Evolutionary conservation across 2,329 filamentous ascomycete genomes (phyloP), one percentile per base, ranked within the genome.

Genomic region (Myriangium duriaei): DNA sequence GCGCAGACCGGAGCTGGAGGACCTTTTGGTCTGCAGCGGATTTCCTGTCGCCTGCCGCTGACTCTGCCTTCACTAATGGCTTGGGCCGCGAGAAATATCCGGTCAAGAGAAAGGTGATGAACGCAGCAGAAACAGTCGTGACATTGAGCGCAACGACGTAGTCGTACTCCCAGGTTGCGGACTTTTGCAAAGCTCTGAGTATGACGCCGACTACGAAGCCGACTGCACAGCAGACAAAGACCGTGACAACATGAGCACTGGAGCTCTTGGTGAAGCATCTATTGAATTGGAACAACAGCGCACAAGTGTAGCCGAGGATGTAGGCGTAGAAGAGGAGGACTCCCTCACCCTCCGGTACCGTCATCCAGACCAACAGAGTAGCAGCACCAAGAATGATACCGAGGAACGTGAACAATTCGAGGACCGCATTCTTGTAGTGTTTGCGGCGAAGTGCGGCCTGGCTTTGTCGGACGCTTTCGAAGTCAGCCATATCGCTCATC

Each of bases 281-380:
- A 28, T 45, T 29, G 38, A 45, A 45, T 34, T 45, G 43, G 35
- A 42, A 45, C n/a, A 45, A 17, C 11, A 40, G 37, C 9, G 41
- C 43, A 16, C 37, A 40, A 15, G 43, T 45, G 30, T 45, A 45
- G 9, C 40, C 41, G 13, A 37, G 28, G 11, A 37, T 31, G 32
- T 42, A 42, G 15, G 34, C 14, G 21, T 42, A 41, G 34, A 42
- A 45, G 10, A 45, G 17, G 18, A 42, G 41, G 9, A 45, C 29
- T 2, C 37, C 32, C 28, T 32, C 24, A 12, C 35, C 32, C 6
- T 43, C 37, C 5, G 39, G 30, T 18, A 45, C 43, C 19, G 42
- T 42, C 4, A 13, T 35, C 43, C 43, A 45, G 2, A 45, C n/a
- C 6, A 45, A 30, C 9, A 45, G 31, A 2, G 37, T 39, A 12